Evolutionary conservation across 768 basidiomycete species (phyloP).

Genomic region (Leccinum olivaceopallidum): DNA sequence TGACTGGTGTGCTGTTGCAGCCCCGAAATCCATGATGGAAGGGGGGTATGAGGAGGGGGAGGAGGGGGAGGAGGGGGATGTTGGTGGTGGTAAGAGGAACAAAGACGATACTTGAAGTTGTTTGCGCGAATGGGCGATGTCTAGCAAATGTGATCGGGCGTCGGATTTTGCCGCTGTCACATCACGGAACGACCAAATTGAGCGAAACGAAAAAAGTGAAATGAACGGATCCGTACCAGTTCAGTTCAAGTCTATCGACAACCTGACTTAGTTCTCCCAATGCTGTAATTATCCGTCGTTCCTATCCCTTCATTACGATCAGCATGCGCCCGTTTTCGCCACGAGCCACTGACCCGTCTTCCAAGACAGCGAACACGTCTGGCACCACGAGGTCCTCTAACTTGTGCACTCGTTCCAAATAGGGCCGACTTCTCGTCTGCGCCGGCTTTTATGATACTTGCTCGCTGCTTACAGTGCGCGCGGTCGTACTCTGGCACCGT

Average conservation of each 20-base stretch:
- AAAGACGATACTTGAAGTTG: conserved; percentile 35
- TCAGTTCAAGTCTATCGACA: conserved; percentile 14
- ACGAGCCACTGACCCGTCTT: conserved; percentile 21
- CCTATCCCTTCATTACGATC: conserved; percentile 15
- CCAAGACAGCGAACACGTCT: conserved; percentile 9
- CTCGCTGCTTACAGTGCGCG: conserved; percentile 10
- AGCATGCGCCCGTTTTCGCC: conserved; percentile 18
- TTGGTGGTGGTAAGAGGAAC: conserved; percentile 34
- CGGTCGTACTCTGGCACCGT: conserved; percentile 1
- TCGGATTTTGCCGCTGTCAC: conserved; percentile 53
- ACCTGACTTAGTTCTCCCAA: not conserved
- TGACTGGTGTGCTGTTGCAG: conserved; percentile 37
- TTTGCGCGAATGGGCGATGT: conserved; percentile 35
- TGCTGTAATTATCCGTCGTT: conserved; percentile 11
- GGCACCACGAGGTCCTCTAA: conserved; percentile 5
- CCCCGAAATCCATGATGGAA: conserved; percentile 57
- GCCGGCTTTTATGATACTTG: conserved; percentile 7
- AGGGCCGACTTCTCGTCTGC: not conserved
- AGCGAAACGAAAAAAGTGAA: conserved; percentile 26
- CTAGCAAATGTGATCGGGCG: conserved; percentile 54
- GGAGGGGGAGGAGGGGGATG: conserved; percentile 28
- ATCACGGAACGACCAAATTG: conserved; percentile 39
- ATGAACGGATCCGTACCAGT: conserved; percentile 33
- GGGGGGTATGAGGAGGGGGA: conserved; percentile 35
- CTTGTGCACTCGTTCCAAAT: conserved; percentile 5